Evolutionary conservation across 495 filamentous ascomycete genomes (phyloP), one percentile per base, ranked within the genome.

Genomic region (Neurospora terricola): DNA sequence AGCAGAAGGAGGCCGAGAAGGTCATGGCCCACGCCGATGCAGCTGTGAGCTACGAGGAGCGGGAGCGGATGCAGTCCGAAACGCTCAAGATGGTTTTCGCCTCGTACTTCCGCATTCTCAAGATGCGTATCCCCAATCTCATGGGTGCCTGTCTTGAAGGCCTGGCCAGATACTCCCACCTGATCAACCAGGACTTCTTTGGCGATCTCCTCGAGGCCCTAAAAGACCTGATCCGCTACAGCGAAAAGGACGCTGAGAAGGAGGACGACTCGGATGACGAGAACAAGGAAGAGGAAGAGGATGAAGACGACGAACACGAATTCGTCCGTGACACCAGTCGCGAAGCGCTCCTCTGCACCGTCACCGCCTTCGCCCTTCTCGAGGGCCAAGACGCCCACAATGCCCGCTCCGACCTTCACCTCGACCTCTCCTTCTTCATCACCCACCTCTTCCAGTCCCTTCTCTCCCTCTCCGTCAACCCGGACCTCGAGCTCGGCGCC

Each of bases 161-260:
- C 69, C 84, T 99, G 37, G 94, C 94, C 69, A 86, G 86, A 80
- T 98, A 97, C 81, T 90, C 94, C 21, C 96, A 97, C 79, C 85
- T 99, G 21, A 98, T 99, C 85, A 99, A 99, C 83, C 92, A 98
- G 78, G 91, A 98, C 78, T 97, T 98, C 85, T 99, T 99, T 80
- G 96, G 96, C 27, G 96, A 98, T 80, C 84, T 99, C 42, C 89
- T 99, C 23, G 96, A 98, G 78, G 94, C 93, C 9, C 84, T 99
- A 37, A 96, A 96, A 80, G 96, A 98, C 72, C 86, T 99, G 14
- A 94, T 98, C 75, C 86, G 85, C 11, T 87, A 92, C 73, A 89
- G 90, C 70, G 89, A 92, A 48, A 77, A 76, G 11, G 81, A 83
- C 12, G 83, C 88, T 5, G 48, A 74, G 3, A 77, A 79, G 4